phyloP scores from a whole-genome alignment of 179 eudicot species.

The Vitellaria paradoxa region DNA sequence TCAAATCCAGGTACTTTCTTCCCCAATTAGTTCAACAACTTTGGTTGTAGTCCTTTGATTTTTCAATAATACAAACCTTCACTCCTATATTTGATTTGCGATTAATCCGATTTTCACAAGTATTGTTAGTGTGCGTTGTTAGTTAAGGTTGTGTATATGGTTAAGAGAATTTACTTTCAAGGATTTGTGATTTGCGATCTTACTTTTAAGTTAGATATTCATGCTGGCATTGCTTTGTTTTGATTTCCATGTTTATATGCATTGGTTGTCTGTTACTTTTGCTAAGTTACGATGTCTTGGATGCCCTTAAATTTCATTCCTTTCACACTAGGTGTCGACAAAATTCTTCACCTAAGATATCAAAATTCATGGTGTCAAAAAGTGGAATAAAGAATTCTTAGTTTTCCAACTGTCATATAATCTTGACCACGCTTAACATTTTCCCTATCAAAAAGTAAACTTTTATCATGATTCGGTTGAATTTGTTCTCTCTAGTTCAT shows the following conservation, averaged over 20 bases:
- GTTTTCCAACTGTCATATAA: background rate
- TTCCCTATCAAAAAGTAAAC: slow-evolving; percentile 1
- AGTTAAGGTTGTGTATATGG: background rate
- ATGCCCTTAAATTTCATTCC: too few relatives aligned
- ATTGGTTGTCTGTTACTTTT: background rate
- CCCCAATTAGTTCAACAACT: background rate
- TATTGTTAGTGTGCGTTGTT: background rate
- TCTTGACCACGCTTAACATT: background rate
- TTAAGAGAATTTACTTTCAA: background rate
- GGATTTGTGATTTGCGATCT: background rate
- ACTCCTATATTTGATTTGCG: background rate
- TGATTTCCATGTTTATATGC: background rate
- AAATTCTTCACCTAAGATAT: background rate
- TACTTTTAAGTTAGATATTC: background rate
- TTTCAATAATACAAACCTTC: background rate
- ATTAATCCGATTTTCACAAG: too few relatives aligned
- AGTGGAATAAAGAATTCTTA: background rate
- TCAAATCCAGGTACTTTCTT: background rate
- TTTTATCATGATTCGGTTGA: slow-evolving; percentile 5
- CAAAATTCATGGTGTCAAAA: background rate
- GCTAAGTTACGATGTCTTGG: slow-evolving; percentile 9
- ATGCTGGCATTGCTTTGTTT: background rate
- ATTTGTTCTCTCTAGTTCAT: slow-evolving; percentile 4
- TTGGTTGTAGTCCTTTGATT: background rate
- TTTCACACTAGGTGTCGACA: background rate